Percentiles rank a stretch among this genome's conserved stretches.
phyloP scores from a whole-genome alignment of 2,329 filamentous ascomycete species.

The Exserohilum rostratum region DNA sequence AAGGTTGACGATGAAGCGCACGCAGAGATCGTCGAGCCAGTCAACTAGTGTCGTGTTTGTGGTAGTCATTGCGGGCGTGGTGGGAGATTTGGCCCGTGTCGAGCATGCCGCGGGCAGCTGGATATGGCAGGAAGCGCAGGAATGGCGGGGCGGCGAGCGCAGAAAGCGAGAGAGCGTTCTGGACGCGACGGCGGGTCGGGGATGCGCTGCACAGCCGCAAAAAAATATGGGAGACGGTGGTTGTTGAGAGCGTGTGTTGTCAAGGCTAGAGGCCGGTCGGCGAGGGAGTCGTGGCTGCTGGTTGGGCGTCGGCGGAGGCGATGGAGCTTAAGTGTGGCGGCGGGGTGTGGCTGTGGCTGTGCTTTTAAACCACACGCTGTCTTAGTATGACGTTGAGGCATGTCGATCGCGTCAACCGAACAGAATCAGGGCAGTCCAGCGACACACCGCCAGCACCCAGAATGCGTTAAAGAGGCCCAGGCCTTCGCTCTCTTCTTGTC shows the following conservation, averaged over 20 bases:
- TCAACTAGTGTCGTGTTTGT: slow-evolving; percentile 87
- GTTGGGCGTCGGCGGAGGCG: slow-evolving; percentile 12
- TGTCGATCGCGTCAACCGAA: slow-evolving; percentile 22
- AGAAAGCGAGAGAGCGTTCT: slow-evolving; percentile 14
- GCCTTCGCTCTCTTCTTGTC: slow-evolving; percentile 1
- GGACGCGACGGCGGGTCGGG: slow-evolving; percentile 8
- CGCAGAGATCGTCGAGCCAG: slow-evolving; percentile 97
- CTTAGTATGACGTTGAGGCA: slow-evolving; percentile 25
- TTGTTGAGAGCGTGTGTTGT: neutral
- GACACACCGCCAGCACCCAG: slow-evolving; percentile 30
- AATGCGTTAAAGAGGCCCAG: slow-evolving; percentile 29
- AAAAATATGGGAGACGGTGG: slow-evolving; percentile 29
- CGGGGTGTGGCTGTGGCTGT: slow-evolving; percentile 25
- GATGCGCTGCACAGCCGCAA: slow-evolving; percentile 36
- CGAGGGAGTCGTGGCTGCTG: slow-evolving; percentile 1
- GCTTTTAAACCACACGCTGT: slow-evolving; percentile 6
- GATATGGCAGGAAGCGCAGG: slow-evolving; percentile 4
- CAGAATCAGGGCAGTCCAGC: slow-evolving; percentile 37
- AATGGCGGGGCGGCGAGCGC: neutral
- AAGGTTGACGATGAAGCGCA: slow-evolving; percentile 97
- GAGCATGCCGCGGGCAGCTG: slow-evolving; percentile 61
- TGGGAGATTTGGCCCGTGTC: slow-evolving; percentile 55
- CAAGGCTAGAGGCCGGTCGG: slow-evolving; percentile 15
- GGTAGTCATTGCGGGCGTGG: slow-evolving; percentile 65
- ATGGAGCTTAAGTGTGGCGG: slow-evolving; percentile 5